phyloP scores from a whole-genome alignment of 2,329 filamentous ascomycete genomes.

The Pseudopyrenochaeta lycopersici region DNA sequence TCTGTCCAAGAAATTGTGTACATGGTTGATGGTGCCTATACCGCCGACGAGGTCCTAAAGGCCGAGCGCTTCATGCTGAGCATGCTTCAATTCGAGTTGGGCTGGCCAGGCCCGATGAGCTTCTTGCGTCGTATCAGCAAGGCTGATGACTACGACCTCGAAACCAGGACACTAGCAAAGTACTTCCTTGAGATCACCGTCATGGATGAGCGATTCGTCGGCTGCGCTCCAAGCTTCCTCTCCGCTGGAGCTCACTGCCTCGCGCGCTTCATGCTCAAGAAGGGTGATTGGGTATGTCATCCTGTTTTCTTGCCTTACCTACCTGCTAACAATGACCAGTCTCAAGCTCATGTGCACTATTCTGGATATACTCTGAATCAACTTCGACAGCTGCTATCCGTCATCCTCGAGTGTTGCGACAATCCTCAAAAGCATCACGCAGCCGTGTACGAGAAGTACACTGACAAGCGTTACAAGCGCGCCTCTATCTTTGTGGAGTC shows the following conservation, averaged over 20 bases:
- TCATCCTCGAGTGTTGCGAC: slow-evolving; percentile 89
- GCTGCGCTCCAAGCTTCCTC: slow-evolving; percentile 86
- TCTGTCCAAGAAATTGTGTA: slow-evolving; percentile 95
- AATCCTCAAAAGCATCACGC: slow-evolving; percentile 81
- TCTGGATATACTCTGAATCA: slow-evolving; percentile 92
- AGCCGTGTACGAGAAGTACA: slow-evolving; percentile 92
- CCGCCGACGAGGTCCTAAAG: slow-evolving; percentile 90
- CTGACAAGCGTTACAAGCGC: slow-evolving; percentile 85
- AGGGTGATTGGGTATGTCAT: slow-evolving; percentile 86
- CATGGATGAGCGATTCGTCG: slow-evolving; percentile 98
- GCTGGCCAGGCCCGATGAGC: slow-evolving; percentile 99
- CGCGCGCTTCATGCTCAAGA: slow-evolving; percentile 85
- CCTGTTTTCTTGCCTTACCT: background rate
- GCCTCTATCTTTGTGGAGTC: slow-evolving; percentile 81
- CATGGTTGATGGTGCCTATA: slow-evolving; percentile 96
- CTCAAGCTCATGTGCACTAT: slow-evolving; percentile 85
- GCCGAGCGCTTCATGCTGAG: slow-evolving; percentile 98
- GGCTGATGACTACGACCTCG: slow-evolving; percentile 95
- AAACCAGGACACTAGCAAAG: slow-evolving; percentile 94
- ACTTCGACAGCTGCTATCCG: slow-evolving; percentile 76
- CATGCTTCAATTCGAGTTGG: slow-evolving; percentile 94
- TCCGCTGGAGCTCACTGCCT: slow-evolving; percentile 93
- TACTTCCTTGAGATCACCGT: slow-evolving; percentile 97
- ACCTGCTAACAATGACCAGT: slow-evolving; percentile 63
- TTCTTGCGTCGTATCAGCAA: slow-evolving; percentile 97